Conservation (phyloP, 352 stramenopile genomes). For the Phytophthora hybrid region DNA sequence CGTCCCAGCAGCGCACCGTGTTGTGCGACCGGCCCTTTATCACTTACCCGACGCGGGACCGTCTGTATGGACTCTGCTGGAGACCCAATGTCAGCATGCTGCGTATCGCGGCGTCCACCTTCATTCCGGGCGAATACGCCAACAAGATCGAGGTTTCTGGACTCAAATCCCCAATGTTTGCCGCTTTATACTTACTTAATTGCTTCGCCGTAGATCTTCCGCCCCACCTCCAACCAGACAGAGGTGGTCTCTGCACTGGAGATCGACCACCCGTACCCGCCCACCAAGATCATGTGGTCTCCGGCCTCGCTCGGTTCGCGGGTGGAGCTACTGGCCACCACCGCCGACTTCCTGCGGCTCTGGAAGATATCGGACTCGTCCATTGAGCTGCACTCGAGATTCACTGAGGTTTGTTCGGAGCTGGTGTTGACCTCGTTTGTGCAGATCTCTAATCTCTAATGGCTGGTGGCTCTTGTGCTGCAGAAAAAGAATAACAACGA, state of each 20-base stretch:
- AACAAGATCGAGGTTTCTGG: slow-evolving; percentile 88
- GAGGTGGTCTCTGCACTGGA: slow-evolving; percentile 68
- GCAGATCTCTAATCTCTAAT: not conserved
- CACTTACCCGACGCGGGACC: slow-evolving; percentile 69
- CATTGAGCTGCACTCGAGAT: slow-evolving; percentile 79
- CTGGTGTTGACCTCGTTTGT: not conserved
- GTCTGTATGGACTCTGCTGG: slow-evolving; percentile 86
- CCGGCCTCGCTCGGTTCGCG: slow-evolving; percentile 55
- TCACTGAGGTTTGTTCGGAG: slow-evolving; percentile 60
- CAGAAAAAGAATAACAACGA: slow-evolving; percentile 78
- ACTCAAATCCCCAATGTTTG: not conserved
- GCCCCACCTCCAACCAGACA: slow-evolving; percentile 60
- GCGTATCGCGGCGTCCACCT: slow-evolving; percentile 77
- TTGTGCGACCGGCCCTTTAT: slow-evolving; percentile 68
- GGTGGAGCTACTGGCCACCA: slow-evolving; percentile 82
- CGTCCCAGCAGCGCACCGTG: slow-evolving; percentile 33
- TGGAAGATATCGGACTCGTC: slow-evolving; percentile 80
- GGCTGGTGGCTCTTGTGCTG: slow-evolving; percentile 16
- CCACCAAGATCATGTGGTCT: slow-evolving; percentile 91
- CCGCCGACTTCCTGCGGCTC: slow-evolving; percentile 85
- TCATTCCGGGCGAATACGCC: slow-evolving; percentile 86
- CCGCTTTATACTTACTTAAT: slow-evolving; percentile 2
- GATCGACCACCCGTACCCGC: slow-evolving; percentile 88
- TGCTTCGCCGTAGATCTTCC: slow-evolving; percentile 59
- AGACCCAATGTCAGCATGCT: slow-evolving; percentile 63